phyloP scores from a whole-genome alignment of 805 yeast genomes.

The Yarrowia sp. region DNA sequence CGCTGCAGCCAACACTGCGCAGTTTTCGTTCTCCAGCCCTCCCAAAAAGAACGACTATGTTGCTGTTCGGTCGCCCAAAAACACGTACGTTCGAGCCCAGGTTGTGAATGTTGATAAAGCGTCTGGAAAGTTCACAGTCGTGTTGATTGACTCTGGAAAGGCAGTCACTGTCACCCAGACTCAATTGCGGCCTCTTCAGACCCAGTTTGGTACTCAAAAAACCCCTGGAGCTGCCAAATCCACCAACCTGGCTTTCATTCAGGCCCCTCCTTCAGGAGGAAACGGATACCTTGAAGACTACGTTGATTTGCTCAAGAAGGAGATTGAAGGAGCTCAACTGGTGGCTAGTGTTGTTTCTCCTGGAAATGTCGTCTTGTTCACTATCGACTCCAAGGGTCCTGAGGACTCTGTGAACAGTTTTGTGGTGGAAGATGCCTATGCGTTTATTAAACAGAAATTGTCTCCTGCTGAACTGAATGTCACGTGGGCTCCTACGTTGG shows the following conservation, averaged over 20 bases:
- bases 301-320: conserved; percentile 52
- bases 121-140: conserved; percentile 48
- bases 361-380: conserved; percentile 51
- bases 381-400: conserved; percentile 54
- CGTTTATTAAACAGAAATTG: conserved; percentile 44
- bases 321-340: conserved; percentile 51
- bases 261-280: conserved; percentile 56
- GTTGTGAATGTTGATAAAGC: conserved; percentile 49
- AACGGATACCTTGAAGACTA: conserved; percentile 57
- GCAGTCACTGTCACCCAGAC: conserved; percentile 46
- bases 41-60: conserved; percentile 52
- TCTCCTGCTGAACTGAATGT: conserved; percentile 30
- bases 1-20: conserved; percentile 37
- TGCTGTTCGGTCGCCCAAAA: conserved; percentile 55
- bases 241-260: conserved; percentile 52
- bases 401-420: conserved; percentile 59
- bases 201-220: conserved; percentile 44
- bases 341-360: conserved; percentile 47
- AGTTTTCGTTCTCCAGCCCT: conserved; percentile 32
- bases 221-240: conserved; percentile 56
- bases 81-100: conserved; percentile 58
- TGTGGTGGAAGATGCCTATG: conserved; percentile 59
- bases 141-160: conserved; percentile 63
- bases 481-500: conserved; percentile 42
- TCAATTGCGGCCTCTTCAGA: conserved; percentile 47